Base-by-base conservation (phyloP, 257 asterid genomes). In the Ajuga chamaepitys region DNA sequence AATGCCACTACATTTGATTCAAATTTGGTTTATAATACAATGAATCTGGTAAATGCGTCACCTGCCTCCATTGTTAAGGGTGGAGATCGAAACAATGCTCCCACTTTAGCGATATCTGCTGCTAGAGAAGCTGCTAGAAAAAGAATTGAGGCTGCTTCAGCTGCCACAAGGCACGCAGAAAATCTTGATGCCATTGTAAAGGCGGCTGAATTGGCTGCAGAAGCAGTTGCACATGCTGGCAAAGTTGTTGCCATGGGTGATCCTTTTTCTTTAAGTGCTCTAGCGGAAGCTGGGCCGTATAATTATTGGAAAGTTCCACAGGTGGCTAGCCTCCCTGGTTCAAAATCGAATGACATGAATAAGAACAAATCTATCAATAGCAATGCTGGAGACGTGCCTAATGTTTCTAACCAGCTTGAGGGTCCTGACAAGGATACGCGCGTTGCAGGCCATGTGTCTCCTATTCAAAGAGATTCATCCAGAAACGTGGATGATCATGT, bases 171-270 rank as follows among this genome's bases (percentile, higher is more conserved):
- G 75, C 91, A 95, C 70, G 98, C 99, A 47, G 96, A 85, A 74
- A 91, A 85, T 78, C 83, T 88, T 70, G 97, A 91, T 63, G 89
- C 98, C 28, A 85, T 95, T 75, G 85, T 91, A 7, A 95, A 80
- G 72, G 98, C 99, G 30, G 96, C 98, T 22, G 98, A 91, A 81
- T 75, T 95, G 77, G 95, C 99, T 58, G 87, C 98, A 61, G 96
- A 88, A 74, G 99, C 99, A 10, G 95, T 95, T 53, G 83, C 95
- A 55, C 99, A 91, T 71, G 87, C 91, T 44, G 98, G 96, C 53
- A 88, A 81, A 75, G 78, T 90, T 85, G 96, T 85, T 20, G 80
- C 95, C n/a, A 78, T 94, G 81, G 85, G 82, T 21, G 90, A 95
- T 70, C 95, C 97, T 26, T 77, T 91, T 78, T 78, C 93, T 17